Evolutionary conservation across 441 rosid species (phyloP).

Genomic region (Omphalea diandra): DNA sequence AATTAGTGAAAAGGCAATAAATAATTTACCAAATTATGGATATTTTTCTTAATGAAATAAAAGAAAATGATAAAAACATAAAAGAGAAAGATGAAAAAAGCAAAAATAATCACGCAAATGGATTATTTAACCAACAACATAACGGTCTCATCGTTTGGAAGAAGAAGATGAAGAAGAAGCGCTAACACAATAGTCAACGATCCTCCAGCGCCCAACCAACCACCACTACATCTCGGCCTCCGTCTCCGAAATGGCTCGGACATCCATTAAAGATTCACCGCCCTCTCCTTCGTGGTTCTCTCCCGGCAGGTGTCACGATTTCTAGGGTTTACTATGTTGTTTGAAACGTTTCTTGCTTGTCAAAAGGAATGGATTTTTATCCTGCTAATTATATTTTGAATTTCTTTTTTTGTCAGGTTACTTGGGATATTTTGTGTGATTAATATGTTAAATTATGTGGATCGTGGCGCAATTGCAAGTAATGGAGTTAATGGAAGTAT

Average conservation of each 20-base stretch:
- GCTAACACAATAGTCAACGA: background rate
- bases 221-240: background rate
- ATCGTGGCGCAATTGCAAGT: slow-evolving; percentile 95
- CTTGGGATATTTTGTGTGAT: slow-evolving; percentile 77
- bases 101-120: too few species aligned
- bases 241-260: slow-evolving; percentile 18
- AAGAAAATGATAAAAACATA: too few species aligned
- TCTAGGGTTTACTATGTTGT: slow-evolving; percentile 19
- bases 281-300: slow-evolving; percentile 74
- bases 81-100: too few species aligned
- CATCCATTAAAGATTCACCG: slow-evolving; percentile 12
- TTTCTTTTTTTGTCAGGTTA: slow-evolving; percentile 59
- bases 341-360: background rate
- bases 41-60: too few species aligned
- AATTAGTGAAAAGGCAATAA: too few species aligned
- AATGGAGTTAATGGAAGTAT: slow-evolving; percentile 93
- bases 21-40: too few species aligned
- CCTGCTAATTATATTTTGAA: background rate
- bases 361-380: background rate
- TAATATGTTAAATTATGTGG: slow-evolving; percentile 81
- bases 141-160: too few species aligned
- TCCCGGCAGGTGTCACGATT: slow-evolving; percentile 47
- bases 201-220: slow-evolving; percentile 4
- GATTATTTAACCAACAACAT: too few species aligned
- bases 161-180: too few species aligned